Evolutionary conservation across 306 rosid genomes (phyloP).

Genomic region (Gleditsia sinensis): DNA sequence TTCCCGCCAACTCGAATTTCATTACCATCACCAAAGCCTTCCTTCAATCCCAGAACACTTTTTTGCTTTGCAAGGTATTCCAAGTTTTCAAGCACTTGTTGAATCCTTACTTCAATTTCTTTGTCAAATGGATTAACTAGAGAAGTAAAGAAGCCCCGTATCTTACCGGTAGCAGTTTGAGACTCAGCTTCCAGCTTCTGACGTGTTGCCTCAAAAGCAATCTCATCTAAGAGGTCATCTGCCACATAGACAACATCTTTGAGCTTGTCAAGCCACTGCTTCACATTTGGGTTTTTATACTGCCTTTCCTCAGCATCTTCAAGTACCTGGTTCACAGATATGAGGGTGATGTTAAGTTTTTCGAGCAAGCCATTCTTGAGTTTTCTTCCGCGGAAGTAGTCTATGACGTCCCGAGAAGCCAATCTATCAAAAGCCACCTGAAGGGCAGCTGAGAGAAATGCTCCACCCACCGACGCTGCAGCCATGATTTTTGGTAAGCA

Average conservation of each 20-base stretch:
- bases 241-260: constrained; percentile 20
- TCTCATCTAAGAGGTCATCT: constrained; percentile 40
- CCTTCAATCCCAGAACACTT: constrained; percentile 27
- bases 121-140: background rate
- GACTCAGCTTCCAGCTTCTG: background rate
- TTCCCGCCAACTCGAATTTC: constrained; percentile 15
- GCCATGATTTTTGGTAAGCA: constrained; percentile 2
- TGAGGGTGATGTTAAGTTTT: background rate
- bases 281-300: background rate
- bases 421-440: constrained; percentile 1
- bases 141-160: background rate
- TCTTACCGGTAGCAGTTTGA: background rate
- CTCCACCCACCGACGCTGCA: background rate
- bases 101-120: constrained; percentile 11
- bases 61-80: constrained; percentile 33
- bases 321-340: constrained; percentile 12
- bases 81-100: constrained; percentile 21
- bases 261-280: constrained; percentile 32
- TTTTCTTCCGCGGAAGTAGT: constrained; percentile 1
- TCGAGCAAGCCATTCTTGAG: background rate
- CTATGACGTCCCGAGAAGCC: background rate
- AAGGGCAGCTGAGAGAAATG: background rate
- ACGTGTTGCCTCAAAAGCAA: constrained; percentile 17
- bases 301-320: constrained; percentile 48
- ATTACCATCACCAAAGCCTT: background rate